Evolutionary conservation across 345 rosid species (phyloP).

Genomic region (Euphorbia tirucalli): DNA sequence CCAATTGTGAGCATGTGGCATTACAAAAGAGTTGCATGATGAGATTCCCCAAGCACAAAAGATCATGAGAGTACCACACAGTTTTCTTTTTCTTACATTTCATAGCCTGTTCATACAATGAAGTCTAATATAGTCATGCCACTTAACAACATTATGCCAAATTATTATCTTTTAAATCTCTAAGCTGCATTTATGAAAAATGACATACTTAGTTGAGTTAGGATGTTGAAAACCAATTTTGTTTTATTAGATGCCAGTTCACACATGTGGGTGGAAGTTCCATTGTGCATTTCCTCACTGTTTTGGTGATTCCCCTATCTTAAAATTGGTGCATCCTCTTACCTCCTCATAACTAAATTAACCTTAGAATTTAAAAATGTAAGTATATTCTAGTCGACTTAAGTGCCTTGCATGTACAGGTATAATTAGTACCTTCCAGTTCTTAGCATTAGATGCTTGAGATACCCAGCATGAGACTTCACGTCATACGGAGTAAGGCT

Average conservation of each 20-base stretch:
- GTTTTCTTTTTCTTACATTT: no score
- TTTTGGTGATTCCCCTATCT: no score
- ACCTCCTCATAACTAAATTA: neutral
- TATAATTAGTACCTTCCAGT: slow-evolving; percentile 67
- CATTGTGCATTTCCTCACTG: no score
- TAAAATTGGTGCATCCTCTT: neutral
- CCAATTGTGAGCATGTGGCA: neutral
- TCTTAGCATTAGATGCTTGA: slow-evolving; percentile 92
- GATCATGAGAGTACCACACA: neutral
- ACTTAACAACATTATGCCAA: neutral
- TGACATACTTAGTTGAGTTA: neutral
- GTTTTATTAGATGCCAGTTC: no score
- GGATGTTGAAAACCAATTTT: neutral
- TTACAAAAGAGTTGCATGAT: neutral
- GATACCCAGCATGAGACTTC: slow-evolving; percentile 81
- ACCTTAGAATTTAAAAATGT: neutral
- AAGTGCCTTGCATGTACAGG: neutral
- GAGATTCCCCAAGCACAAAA: neutral
- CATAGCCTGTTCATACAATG: slow-evolving; percentile 1
- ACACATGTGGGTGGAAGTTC: no score
- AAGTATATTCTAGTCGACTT: neutral
- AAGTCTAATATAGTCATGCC: neutral
- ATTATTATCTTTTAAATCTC: neutral
- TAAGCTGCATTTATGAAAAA: neutral
- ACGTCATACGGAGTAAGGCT: slow-evolving; percentile 79